phyloP scores from a whole-genome alignment of 306 rosid genomes.

The Sicyos edulis region DNA sequence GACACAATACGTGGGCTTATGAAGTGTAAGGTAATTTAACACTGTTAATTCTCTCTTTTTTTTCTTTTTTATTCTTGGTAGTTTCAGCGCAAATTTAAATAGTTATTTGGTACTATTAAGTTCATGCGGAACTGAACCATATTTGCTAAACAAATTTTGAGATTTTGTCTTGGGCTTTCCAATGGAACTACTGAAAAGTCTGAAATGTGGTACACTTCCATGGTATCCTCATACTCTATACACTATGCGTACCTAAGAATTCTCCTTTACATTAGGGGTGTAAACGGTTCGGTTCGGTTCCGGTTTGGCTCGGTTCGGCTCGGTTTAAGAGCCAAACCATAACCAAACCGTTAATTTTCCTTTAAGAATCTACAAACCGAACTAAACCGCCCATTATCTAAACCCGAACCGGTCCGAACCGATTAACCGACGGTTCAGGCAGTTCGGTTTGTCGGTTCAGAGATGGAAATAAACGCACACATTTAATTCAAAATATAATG shows the following conservation, averaged over 20 bases:
- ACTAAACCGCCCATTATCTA: too few relatives aligned
- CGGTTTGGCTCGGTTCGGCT: too few relatives aligned
- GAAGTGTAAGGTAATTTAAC: constrained; percentile 45
- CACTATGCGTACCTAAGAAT: background rate
- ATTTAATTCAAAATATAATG: too few relatives aligned
- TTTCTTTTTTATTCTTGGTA: background rate
- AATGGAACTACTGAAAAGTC: constrained; percentile 5
- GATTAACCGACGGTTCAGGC: too few relatives aligned
- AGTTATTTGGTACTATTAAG: background rate
- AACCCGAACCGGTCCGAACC: too few relatives aligned
- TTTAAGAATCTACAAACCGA: too few relatives aligned
- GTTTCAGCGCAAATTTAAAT: background rate
- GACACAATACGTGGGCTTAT: constrained; percentile 58
- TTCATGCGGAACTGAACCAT: background rate
- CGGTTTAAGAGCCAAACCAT: too few relatives aligned
- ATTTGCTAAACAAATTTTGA: background rate
- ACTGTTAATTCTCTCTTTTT: background rate
- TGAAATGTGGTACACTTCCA: background rate
- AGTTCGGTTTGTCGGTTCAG: too few relatives aligned
- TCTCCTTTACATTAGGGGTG: background rate
- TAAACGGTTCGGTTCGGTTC: too few relatives aligned
- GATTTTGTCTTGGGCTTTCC: background rate
- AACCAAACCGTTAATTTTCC: too few relatives aligned
- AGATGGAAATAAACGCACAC: too few relatives aligned
- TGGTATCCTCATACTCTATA: background rate